A percentile compares a stretch with the other conserved stretches of the same genome.
Evolutionary conservation across 192 early-diverging fungal species (phyloP).

Genomic region (Backusella australiensis): DNA sequence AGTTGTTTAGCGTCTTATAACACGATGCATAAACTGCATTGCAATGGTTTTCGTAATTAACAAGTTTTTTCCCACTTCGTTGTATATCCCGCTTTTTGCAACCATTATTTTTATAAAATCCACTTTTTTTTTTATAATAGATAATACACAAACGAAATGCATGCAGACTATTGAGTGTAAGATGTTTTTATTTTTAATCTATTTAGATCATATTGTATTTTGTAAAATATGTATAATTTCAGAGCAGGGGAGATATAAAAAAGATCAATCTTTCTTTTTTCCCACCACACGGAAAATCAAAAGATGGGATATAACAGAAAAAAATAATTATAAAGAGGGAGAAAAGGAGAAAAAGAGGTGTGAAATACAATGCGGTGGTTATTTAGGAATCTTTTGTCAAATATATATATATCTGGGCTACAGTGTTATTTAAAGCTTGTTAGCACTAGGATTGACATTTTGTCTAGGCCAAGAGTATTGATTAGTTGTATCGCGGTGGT

Average conservation of each 20-base stretch:
- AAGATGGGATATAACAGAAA: constrained; percentile 7
- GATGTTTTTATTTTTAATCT: background rate
- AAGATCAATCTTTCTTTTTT: background rate
- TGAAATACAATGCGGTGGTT: background rate
- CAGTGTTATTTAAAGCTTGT: constrained; percentile 3
- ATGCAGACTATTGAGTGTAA: background rate
- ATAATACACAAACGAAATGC: background rate
- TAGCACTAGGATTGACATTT: constrained; percentile 5
- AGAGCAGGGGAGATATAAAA: background rate
- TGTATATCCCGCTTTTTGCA: background rate
- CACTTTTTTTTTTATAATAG: background rate
- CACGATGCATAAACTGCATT: background rate
- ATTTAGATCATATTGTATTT: background rate
- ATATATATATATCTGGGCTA: background rate
- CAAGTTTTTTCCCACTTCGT: background rate
- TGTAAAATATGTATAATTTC: background rate
- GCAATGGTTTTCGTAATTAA: background rate
- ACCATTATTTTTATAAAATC: background rate
- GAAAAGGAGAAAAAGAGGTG: background rate
- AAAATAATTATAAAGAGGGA: background rate
- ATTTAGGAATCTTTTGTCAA: background rate
- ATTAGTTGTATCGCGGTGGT: background rate
- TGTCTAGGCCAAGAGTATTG: constrained; percentile 10
- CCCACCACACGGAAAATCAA: background rate
- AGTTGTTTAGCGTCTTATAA: background rate